Evolutionary conservation across 1,284 basidiomycete genomes (phyloP), one percentile per base, ranked within the genome.

Genomic region (Boletus sp.): DNA sequence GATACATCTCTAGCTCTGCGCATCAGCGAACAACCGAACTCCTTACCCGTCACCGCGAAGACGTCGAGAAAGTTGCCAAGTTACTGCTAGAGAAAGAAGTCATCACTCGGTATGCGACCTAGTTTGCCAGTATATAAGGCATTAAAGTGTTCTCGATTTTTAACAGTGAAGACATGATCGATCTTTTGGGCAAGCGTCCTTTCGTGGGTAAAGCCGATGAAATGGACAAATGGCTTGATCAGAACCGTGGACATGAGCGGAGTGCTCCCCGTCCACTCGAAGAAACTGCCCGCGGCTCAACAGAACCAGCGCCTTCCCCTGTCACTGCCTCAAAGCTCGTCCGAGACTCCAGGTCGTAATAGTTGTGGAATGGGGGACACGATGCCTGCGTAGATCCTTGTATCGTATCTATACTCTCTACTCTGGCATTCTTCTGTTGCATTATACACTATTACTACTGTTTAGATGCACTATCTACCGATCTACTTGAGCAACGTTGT

Each of bases 1-100:
- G 17, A 17, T 33, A 34, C 26, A 7, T 42, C 2, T 48, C 19
- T 44, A 87, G 84, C 2, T 78, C 80, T 50, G 93, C 93, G 1
- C 93, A 99, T 66, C 73, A 80, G 55, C 81, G 94, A 45, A 98
- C 94, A 35, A 88, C 80, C 17, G 78, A 88, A 41, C 76, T 99
- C 10, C 72, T 99, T 48, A 89, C 78, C 2, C 77, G 88, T 57
- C 90, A 96, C 68, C 82, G 81, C 55, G 86, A 78, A 19, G 88
- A 94, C 54, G 94, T 99, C 1, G 92, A 97, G 71, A 95, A 94
- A 72, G 91, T 99, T 12, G 95, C 95, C 0, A 75, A 90, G 68
- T 70, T 92, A 32, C 74, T 99, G 37, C 74, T 99, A 16, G 82
- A 93, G 68, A 95, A 94, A 72, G 95, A 99, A 69, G 91, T 98